Evolutionary conservation across 1,284 basidiomycete genomes (phyloP).

Genomic region (Ceratobasidium sp.): DNA sequence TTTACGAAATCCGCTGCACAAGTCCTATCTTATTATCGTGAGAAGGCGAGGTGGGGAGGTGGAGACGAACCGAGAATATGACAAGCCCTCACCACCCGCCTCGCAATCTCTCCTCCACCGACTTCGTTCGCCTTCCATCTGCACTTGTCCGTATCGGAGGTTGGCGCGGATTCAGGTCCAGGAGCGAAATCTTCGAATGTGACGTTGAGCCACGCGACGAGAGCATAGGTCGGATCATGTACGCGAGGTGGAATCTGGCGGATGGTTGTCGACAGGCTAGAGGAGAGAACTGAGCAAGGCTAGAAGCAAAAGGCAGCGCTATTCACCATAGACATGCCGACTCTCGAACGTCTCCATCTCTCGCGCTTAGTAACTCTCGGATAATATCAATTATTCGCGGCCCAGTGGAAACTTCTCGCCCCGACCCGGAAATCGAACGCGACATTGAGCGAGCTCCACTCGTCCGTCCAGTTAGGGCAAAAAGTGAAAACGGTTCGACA

Average conservation of each 20-base stretch:
- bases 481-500: slow-evolving; percentile 1
- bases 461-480: not conserved
- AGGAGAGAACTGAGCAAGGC: not conserved
- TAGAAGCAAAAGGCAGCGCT: too few species aligned
- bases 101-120: slow-evolving; percentile 31
- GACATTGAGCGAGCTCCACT: slow-evolving; percentile 2
- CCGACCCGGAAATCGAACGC: not conserved
- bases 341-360: slow-evolving; percentile 35
- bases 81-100: slow-evolving; percentile 22
- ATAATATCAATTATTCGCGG: slow-evolving; percentile 21
- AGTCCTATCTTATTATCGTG: too few species aligned
- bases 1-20: slow-evolving; percentile 38
- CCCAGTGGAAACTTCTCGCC: not conserved
- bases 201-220: slow-evolving; percentile 37
- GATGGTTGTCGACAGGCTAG: slow-evolving; percentile 25
- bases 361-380: slow-evolving; percentile 21
- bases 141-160: slow-evolving; percentile 18
- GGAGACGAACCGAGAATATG: slow-evolving; percentile 30
- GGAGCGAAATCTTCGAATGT: slow-evolving; percentile 36
- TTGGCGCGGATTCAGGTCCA: not conserved
- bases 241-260: slow-evolving; percentile 7
- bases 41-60: not conserved
- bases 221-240: slow-evolving; percentile 9
- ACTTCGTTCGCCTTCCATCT: slow-evolving; percentile 32
- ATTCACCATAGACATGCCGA: slow-evolving; percentile 36